Evolutionary conservation across 768 basidiomycete species (phyloP), one percentile per base, ranked within the genome.

Genomic region (Exsudoporus frostii): DNA sequence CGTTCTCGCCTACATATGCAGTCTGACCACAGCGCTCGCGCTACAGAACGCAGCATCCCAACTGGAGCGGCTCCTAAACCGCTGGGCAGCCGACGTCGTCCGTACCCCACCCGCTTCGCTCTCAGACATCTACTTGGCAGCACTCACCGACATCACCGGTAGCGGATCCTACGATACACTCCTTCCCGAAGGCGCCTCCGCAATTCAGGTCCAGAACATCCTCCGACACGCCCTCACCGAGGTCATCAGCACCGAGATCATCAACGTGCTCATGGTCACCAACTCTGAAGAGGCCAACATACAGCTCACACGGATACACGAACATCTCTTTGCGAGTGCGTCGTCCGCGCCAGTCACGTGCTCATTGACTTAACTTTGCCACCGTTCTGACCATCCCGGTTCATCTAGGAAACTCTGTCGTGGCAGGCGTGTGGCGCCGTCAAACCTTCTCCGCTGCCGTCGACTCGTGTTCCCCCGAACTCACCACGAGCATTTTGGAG

Each of bases 361-460:
- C 29, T 11, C 24, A 40, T 27, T 11, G 17, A 25, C 17, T 24
- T 15, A 17, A 17, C 9, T 38, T 19, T 29, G 24, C 13, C 27
- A 14, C 4, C 24, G 6, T 34, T 27, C 32, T 44, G 33, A 55
- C 10, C 30, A 15, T 22, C 11, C 11, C 7, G 11, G 15, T 34
- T n/a, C n/a, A 4, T 24, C 10, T 29, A 92, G 90, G 89, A 46
- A 89, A 93, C 63, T 85, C 92, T 13, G 85, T 89, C 5, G 90
- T 94, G n/a, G 92, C 92, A 0, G 80, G 82, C 37, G 91, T 94
- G 19, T 94, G 92, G 92, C 82, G 92, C 22, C 82, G 90, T 11
- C 91, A 94, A 66, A 93, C 91, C 3, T 92, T 92, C 71, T 86
- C 88, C 11, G 91, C 91, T 0, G 90, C 91, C 5, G 87, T 94